Base-by-base conservation (phyloP, 306 rosid species). In the Cucurbita moschata region DNA sequence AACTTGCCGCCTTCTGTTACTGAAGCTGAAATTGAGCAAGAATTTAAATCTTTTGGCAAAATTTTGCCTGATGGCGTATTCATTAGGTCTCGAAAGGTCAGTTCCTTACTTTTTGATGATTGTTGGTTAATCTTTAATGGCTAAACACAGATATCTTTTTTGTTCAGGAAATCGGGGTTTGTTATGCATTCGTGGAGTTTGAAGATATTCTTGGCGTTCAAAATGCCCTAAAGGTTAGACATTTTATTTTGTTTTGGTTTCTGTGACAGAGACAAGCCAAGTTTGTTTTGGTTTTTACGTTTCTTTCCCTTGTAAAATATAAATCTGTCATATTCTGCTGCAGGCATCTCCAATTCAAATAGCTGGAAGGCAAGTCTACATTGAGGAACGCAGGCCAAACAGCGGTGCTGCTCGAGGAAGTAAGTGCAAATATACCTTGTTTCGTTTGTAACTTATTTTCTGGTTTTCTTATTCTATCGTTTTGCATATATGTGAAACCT, bases 151-250 rank as follows among this genome's bases (percentile, higher is more conserved):
- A 52, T 75, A 80, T 66, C 35, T 72, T 37, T 57, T 72, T 37
- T 57, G 40, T 76, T n/a, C 95, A 94, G 99, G 99, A 94, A 78
- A 84, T 94, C 72, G 97, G 97, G 77, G 95, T 89, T 62, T 94
- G 99, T 84, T 89, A 91, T 73, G 99, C 97, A 59, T 89, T 94
- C 78, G 99, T 94, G 70, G 99, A 94, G 84, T 94, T 86, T 40
- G 99, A 94, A 84, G 99, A 94, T 81, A 76, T 91, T 59, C 7
- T 50, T 60, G 89, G 99, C 8, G 95, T 91, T 76, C 96, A 89
- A 83, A 89, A 82, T 76, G 92, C 97, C 2, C 92, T 94, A 51
- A 86, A 89, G 99, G 99, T 91, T 76, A 82, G 71, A 2, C 66
- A 12, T 10, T 59, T 59, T 14, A 58, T 23, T 58, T 30, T 60